Conservation (phyloP, 352 stramenopile species). For the Chrysophaeum taylorii region DNA sequence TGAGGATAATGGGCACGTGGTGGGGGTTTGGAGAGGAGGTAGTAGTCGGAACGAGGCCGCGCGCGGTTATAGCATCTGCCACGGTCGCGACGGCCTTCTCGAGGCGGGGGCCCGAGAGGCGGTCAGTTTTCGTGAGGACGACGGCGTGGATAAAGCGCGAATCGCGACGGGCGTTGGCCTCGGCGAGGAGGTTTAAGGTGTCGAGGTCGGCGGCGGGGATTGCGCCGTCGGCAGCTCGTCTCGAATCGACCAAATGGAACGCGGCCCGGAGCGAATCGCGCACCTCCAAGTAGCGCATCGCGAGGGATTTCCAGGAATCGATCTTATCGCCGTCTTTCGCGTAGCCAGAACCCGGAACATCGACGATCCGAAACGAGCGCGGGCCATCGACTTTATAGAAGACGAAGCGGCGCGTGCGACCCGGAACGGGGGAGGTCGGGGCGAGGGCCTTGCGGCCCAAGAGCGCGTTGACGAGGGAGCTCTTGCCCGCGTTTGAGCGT, state of each 20-base stretch:
- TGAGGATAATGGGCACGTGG: background rate
- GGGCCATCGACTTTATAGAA: constrained; percentile 3
- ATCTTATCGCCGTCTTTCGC: background rate
- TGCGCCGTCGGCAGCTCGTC: background rate
- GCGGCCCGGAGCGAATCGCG: constrained; percentile 13
- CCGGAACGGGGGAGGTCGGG: background rate
- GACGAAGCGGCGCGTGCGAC: constrained; percentile 1
- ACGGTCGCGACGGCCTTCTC: background rate
- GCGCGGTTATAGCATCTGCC: background rate
- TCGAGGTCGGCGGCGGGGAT: background rate
- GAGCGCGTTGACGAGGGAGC: constrained; percentile 14
- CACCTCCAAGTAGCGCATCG: constrained; percentile 10
- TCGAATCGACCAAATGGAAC: background rate
- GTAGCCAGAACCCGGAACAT: constrained; percentile 5
- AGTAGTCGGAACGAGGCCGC: too few species aligned
- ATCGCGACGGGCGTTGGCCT: background rate
- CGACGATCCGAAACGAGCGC: background rate
- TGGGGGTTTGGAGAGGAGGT: too few species aligned
- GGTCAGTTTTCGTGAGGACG: constrained; percentile 5
- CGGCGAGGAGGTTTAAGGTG: background rate
- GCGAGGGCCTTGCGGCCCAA: background rate
- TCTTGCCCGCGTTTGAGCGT: constrained; percentile 15
- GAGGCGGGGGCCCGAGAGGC: background rate
- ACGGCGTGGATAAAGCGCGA: background rate
- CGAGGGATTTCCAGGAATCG: background rate